Evolutionary conservation across 2,329 filamentous ascomycete species (phyloP).

Genomic region (Bipolaris victoriae): DNA sequence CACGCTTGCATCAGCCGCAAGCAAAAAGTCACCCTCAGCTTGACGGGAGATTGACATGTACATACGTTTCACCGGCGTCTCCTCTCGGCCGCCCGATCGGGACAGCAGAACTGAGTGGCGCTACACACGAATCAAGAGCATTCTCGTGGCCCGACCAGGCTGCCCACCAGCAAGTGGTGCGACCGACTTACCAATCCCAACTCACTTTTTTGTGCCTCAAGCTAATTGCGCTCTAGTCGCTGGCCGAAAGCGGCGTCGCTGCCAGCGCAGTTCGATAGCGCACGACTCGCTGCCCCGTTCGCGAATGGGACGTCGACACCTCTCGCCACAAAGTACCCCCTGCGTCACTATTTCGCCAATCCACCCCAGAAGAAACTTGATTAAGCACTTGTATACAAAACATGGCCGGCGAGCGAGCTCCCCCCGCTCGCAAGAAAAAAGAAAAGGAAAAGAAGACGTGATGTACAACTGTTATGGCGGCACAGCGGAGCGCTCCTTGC

Average conservation of each 20-base stretch:
- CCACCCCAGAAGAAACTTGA: neutral
- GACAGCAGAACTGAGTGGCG: conserved; percentile 8
- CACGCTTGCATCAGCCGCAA: neutral
- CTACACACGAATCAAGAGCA: conserved; percentile 19
- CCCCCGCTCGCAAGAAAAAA: neutral
- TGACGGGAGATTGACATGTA: conserved; percentile 12
- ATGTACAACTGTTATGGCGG: neutral
- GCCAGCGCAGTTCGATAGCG: neutral
- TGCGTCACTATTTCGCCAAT: conserved; percentile 4
- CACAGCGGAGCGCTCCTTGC: neutral
- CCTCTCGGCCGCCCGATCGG: conserved; percentile 9
- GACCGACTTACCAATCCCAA: conserved; percentile 21
- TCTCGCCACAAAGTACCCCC: conserved; percentile 6
- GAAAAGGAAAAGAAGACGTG: neutral
- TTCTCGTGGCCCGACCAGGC: conserved; percentile 15
- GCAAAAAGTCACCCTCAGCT: conserved; percentile 2
- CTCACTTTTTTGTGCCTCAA: conserved; percentile 4
- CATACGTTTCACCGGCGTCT: conserved; percentile 5
- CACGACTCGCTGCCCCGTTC: conserved; percentile 9
- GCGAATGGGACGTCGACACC: conserved; percentile 5
- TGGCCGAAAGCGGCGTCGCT: conserved; percentile 17
- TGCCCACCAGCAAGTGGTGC: conserved; percentile 15
- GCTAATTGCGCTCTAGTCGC: conserved; percentile 15
- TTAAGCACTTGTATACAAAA: conserved; percentile 1
- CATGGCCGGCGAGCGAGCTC: neutral